Conservation (phyloP, 495 filamentous ascomycete species). For the Neurospora sp. region DNA sequence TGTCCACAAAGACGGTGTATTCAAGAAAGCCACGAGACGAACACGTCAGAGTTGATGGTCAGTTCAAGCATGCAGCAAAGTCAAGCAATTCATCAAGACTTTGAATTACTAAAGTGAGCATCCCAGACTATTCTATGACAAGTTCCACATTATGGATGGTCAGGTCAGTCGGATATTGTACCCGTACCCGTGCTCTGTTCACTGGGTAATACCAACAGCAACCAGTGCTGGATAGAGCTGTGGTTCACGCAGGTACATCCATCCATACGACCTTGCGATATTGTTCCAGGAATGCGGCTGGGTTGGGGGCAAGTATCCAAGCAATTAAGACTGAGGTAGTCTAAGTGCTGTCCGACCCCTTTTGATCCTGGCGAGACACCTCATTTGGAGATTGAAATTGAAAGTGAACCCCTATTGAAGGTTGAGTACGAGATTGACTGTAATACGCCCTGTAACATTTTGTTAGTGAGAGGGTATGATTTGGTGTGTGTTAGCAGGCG, state of each 20-base stretch:
- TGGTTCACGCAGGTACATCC: neutral
- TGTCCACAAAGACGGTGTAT: too few species aligned
- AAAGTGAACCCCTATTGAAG: neutral
- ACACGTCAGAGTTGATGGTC: neutral
- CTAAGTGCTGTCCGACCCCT: neutral
- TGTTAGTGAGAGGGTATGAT: neutral
- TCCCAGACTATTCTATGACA: neutral
- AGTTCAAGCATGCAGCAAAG: neutral
- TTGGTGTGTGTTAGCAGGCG: neutral
- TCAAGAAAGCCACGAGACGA: neutral
- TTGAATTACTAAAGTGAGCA: neutral
- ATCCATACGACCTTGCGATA: neutral
- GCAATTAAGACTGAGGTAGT: too few species aligned
- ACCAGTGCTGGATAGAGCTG: neutral
- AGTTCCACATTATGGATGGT: neutral
- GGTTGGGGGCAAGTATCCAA: too few species aligned
- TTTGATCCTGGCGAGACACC: neutral
- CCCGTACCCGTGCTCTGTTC: neutral
- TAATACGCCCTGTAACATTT: neutral
- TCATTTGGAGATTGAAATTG: neutral
- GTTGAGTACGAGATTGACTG: neutral
- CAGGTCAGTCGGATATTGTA: neutral
- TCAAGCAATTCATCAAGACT: neutral
- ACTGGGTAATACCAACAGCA: neutral
- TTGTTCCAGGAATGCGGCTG: fast-evolving